phyloP scores from a whole-genome alignment of 139 green algal species.

The Chlorella sp. region DNA sequence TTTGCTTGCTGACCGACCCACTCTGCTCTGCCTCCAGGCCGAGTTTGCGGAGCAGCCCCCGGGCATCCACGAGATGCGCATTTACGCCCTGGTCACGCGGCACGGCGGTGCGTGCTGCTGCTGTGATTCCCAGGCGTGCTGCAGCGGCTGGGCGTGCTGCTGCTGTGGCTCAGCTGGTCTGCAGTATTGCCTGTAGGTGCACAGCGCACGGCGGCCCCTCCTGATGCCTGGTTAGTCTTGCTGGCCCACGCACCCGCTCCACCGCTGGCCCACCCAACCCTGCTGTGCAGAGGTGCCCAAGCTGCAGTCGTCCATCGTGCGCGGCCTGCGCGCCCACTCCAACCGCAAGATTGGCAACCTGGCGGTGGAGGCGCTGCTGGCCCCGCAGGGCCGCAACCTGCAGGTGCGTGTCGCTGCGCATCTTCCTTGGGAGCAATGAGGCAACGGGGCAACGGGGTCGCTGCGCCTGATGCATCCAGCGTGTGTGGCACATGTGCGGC shows the following conservation, averaged over 20 bases:
- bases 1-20: too few species aligned
- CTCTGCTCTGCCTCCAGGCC: too few species aligned
- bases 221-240: too few species aligned
- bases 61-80: conserved; percentile 33
- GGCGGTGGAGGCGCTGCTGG: conserved; percentile 20
- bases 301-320: conserved; percentile 10
- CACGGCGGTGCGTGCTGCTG: conserved; percentile 19
- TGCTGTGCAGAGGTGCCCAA: too few species aligned
- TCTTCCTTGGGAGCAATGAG: too few species aligned
- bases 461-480: too few species aligned
- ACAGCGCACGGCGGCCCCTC: too few species aligned
- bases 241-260: not conserved
- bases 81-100: conserved; percentile 32
- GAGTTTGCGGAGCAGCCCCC: not conserved
- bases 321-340: conserved; percentile 21
- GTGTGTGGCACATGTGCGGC: too few species aligned
- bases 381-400: too few species aligned
- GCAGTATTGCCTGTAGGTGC: too few species aligned
- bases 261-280: not conserved
- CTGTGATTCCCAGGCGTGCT: not conserved
- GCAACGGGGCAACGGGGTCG: too few species aligned
- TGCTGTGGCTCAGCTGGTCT: not conserved
- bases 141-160: not conserved
- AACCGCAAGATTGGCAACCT: conserved; percentile 39
- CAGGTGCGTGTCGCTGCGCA: too few species aligned